These are phyloP conservation scores for Pseudopithomyces chartarum DNA, from an alignment of 2,329 filamentous ascomycete species.

Conservation along the genomic window DNA sequence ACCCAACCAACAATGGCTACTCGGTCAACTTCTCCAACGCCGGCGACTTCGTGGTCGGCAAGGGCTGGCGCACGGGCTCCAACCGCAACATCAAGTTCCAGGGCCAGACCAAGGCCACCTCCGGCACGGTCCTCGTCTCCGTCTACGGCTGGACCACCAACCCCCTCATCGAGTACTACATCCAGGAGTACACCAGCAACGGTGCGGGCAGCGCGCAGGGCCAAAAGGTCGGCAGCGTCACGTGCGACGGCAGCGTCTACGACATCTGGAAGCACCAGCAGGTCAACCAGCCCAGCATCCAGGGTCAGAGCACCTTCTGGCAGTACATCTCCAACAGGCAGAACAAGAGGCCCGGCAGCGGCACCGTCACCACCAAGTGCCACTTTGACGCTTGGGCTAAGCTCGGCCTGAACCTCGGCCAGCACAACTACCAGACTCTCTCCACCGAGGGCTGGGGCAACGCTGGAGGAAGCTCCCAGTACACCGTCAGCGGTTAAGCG, in stretches of 20 bases:
- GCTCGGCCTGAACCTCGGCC: slow-evolving; percentile 32
- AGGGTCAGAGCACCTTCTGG: slow-evolving; percentile 55
- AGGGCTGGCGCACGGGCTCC: slow-evolving; percentile 39
- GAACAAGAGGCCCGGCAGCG: slow-evolving; percentile 32
- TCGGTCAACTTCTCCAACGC: slow-evolving; percentile 33
- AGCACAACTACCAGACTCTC: slow-evolving; percentile 37
- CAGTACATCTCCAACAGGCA: slow-evolving; percentile 53
- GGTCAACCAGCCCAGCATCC: slow-evolving; percentile 53
- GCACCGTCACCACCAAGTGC: slow-evolving; percentile 36
- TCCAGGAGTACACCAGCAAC: slow-evolving; percentile 54
- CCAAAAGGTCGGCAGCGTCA: slow-evolving; percentile 31
- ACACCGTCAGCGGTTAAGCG: slow-evolving; percentile 22
- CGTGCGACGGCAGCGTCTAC: slow-evolving; percentile 36
- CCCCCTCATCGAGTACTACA: slow-evolving; percentile 57
- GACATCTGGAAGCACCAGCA: slow-evolving; percentile 39
- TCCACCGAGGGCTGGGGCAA: slow-evolving; percentile 36
- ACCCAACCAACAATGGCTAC: slow-evolving; percentile 33
- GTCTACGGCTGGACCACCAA: slow-evolving; percentile 62
- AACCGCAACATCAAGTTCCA: slow-evolving; percentile 34
- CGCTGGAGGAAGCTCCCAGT: slow-evolving; percentile 33
- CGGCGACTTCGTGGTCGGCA: slow-evolving; percentile 39
- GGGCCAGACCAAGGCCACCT: slow-evolving; percentile 27
- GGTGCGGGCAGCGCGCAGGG: slow-evolving; percentile 42
- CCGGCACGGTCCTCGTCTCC: slow-evolving; percentile 36
- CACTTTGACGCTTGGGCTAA: slow-evolving; percentile 37